A percentile compares a stretch with the other conserved stretches of the same genome.
Evolutionary conservation across 139 green algal genomes (phyloP).

Genomic region (Trebouxia sp.): DNA sequence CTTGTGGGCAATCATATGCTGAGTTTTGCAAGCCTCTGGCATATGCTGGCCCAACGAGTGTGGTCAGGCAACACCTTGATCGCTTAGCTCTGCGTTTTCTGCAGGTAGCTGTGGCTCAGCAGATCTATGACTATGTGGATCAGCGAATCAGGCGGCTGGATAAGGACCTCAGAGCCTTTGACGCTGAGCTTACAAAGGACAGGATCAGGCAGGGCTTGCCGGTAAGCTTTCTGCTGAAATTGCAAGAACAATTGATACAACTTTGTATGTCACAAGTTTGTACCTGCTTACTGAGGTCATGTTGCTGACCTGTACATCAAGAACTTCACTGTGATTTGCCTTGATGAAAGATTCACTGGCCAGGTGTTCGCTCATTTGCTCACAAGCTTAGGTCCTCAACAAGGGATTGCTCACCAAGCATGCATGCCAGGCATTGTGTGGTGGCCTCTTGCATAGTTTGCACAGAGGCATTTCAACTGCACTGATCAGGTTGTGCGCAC

Average conservation of each 20-base stretch:
- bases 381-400: no score
- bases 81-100: background rate
- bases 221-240: constrained; percentile 2
- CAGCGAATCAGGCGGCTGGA: constrained; percentile 75
- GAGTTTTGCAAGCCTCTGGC: background rate
- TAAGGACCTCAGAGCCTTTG: constrained; percentile 66
- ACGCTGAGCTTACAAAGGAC: constrained; percentile 65
- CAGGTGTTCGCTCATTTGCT: no score
- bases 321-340: no score
- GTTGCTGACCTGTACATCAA: no score
- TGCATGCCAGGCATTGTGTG: no score
- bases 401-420: no score
- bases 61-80: background rate
- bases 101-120: constrained; percentile 54
- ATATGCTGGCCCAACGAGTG: background rate
- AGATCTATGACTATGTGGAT: constrained; percentile 87
- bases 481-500: no score
- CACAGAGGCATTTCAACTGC: no score
- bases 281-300: no score
- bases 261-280: background rate
- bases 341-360: no score
- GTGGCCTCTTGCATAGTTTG: no score
- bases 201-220: constrained; percentile 53
- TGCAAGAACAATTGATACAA: background rate
- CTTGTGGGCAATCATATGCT: background rate